Evolutionary conservation across 1,139 yeast genomes (phyloP).

Genomic region (Kodamaea sp.): DNA sequence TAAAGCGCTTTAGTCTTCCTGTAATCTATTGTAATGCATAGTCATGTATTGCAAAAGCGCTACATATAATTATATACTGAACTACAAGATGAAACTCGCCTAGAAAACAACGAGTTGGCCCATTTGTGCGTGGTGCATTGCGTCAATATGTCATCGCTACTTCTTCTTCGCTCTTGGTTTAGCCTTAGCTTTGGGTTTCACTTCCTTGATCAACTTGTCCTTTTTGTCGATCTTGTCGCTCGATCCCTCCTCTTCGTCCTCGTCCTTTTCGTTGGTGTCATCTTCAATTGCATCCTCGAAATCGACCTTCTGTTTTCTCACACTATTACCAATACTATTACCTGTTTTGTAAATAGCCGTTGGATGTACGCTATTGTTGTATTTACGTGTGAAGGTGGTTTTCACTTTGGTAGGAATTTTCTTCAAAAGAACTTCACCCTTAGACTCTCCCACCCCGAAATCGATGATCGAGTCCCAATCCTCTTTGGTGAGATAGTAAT

Average conservation of each 20-base stretch:
- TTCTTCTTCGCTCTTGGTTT: slow-evolving; percentile 17
- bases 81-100: too few species aligned
- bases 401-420: slow-evolving; percentile 74
- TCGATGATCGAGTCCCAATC: slow-evolving; percentile 91
- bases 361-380: slow-evolving; percentile 78
- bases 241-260: slow-evolving; percentile 28
- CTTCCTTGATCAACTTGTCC: slow-evolving; percentile 38
- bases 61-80: too few species aligned
- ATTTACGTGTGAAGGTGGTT: slow-evolving; percentile 81
- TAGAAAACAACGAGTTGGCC: too few species aligned
- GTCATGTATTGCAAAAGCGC: too few species aligned
- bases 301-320: slow-evolving; percentile 46
- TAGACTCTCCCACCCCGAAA: slow-evolving; percentile 65
- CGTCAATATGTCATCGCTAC: background rate
- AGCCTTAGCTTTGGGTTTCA: slow-evolving; percentile 15
- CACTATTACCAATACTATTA: slow-evolving; percentile 46
- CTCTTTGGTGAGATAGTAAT: slow-evolving; percentile 80
- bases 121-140: too few species aligned
- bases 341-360: slow-evolving; percentile 79
- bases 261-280: slow-evolving; percentile 47
- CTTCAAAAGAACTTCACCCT: slow-evolving; percentile 50
- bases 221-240: slow-evolving; percentile 40
- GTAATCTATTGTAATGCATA: too few species aligned
- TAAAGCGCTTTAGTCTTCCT: too few species aligned
- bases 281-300: slow-evolving; percentile 67